phyloP scores from a whole-genome alignment of 148 eudicot genomes.

The Rhododendron henanense region DNA sequence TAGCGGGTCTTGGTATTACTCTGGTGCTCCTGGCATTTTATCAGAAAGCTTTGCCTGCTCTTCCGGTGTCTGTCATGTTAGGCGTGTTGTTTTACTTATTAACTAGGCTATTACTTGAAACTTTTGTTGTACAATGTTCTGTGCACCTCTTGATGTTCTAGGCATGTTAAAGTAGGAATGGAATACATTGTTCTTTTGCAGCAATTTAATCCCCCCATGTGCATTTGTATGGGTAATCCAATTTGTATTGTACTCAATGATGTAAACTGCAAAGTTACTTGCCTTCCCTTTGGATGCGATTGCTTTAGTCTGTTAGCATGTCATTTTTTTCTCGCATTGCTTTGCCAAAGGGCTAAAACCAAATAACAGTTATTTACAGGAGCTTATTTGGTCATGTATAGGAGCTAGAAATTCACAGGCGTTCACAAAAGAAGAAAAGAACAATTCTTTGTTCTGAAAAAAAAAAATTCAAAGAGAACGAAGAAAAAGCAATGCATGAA shows the following conservation, averaged over 20 bases:
- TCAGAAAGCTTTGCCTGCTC: slow-evolving; percentile 94
- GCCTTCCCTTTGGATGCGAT: background rate
- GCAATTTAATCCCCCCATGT: background rate
- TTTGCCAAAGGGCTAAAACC: background rate
- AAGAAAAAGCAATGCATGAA: background rate
- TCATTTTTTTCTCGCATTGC: background rate
- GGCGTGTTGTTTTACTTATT: slow-evolving; percentile 84
- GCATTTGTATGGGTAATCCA: background rate
- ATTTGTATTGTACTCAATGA: background rate
- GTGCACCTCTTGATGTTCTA: slow-evolving; percentile 79
- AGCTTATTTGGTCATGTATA: background rate
- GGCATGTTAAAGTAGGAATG: slow-evolving; percentile 6
- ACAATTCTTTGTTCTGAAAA: background rate
- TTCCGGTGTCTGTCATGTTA: slow-evolving; percentile 82
- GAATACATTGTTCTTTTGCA: slow-evolving; percentile 8
- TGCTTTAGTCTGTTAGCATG: background rate
- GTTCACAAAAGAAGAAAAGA: background rate
- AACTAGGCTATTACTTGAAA: slow-evolving; percentile 78
- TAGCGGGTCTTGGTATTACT: slow-evolving; percentile 90
- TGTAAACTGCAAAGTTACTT: background rate
- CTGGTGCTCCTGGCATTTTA: slow-evolving; percentile 71
- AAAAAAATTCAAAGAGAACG: background rate
- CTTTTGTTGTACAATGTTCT: slow-evolving; percentile 78
- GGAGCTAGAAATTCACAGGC: background rate
- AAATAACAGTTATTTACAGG: too few species aligned